Percentiles rank a stretch among this genome's conserved stretches.
Conservation (phyloP, 257 asterid genomes). For the Thymus quinquecostatus region DNA sequence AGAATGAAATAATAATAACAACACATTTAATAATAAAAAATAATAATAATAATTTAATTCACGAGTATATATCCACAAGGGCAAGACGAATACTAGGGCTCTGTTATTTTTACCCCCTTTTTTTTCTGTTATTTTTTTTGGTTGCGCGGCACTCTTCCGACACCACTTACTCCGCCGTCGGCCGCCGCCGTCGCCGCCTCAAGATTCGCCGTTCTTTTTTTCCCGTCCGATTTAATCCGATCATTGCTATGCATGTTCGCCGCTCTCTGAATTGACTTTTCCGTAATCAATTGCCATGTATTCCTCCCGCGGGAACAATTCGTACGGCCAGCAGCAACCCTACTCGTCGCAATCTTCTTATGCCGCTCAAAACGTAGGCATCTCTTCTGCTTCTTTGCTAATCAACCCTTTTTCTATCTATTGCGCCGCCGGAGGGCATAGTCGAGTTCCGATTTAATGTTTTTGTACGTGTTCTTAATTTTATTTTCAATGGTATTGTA, state of each 20-base stretch:
- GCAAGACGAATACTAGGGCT: conserved; percentile 27
- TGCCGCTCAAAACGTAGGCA: conserved; percentile 53
- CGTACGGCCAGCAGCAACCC: conserved; percentile 60
- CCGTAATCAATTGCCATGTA: conserved; percentile 39
- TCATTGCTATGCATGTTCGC: conserved; percentile 15
- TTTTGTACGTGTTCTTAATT: neutral
- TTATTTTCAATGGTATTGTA: conserved; percentile 22
- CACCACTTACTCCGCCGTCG: conserved; percentile 20
- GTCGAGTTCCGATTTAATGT: neutral
- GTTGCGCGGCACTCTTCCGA: conserved; percentile 4
- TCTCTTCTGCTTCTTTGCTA: neutral
- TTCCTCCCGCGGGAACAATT: conserved; percentile 62
- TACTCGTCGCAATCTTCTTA: conserved; percentile 57
- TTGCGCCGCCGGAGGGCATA: neutral
- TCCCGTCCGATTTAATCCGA: neutral
- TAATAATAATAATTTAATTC: no score
- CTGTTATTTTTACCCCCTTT: conserved; percentile 2
- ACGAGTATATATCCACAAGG: neutral
- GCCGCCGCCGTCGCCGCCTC: conserved; percentile 16
- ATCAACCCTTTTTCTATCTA: neutral
- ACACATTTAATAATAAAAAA: no score
- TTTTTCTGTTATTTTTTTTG: neutral
- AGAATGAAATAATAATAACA: no score
- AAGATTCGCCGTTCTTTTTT: neutral
- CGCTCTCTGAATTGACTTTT: neutral